Percentiles rank a stretch among this genome's conserved stretches.
These are phyloP conservation scores for Rubus idaeus DNA, from an alignment of 306 rosid species.

Conservation along the genomic window DNA sequence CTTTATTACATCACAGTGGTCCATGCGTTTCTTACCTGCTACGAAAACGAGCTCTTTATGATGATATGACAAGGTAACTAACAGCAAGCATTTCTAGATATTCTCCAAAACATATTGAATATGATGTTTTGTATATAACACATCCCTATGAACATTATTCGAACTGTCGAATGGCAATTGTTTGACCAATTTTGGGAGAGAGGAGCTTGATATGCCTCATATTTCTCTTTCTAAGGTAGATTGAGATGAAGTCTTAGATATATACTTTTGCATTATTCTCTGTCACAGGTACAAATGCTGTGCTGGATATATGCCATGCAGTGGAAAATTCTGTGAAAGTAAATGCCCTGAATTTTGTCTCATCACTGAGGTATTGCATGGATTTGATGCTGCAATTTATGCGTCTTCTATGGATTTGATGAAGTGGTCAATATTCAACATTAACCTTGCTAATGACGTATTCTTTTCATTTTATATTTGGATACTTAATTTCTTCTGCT, in stretches of 20 bases:
- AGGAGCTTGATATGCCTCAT: neutral
- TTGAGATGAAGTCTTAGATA: neutral
- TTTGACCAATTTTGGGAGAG: neutral
- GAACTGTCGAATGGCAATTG: neutral
- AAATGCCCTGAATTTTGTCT: constrained; percentile 57
- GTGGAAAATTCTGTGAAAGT: constrained; percentile 66
- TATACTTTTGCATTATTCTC: neutral
- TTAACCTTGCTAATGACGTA: neutral
- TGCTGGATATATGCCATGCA: constrained; percentile 82
- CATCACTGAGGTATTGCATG: constrained; percentile 48
- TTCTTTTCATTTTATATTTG: neutral
- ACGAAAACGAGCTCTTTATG: constrained; percentile 59
- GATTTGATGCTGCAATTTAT: neutral
- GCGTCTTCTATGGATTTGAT: neutral
- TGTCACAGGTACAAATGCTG: constrained; percentile 62
- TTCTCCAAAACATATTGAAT: too few relatives aligned
- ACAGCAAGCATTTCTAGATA: neutral
- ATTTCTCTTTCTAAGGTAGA: neutral
- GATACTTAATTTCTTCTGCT: constrained; percentile 6
- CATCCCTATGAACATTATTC: neutral
- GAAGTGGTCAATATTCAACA: neutral
- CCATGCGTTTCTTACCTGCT: constrained; percentile 66
- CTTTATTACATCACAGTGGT: constrained; percentile 37
- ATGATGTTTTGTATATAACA: neutral
- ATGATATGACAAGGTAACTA: constrained; percentile 67